phyloP scores from a whole-genome alignment of 495 filamentous ascomycete genomes.

The Extremus antarcticus region DNA sequence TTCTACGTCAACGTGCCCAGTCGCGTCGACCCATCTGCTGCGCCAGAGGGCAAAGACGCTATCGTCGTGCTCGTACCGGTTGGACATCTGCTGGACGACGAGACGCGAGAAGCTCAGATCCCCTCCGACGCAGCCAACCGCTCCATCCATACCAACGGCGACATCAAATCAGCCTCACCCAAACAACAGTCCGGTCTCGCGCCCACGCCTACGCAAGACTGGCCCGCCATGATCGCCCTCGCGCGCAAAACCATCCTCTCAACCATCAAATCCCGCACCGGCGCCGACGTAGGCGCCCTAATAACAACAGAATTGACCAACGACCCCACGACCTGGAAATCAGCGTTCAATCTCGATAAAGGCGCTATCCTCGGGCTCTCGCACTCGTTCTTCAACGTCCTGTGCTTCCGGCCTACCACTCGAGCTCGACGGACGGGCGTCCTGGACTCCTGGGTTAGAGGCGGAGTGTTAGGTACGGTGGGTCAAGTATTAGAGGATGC shows the following conservation, averaged over 20 bases:
- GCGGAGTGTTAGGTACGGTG: constrained; percentile 2
- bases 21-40: constrained; percentile 52
- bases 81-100: constrained; percentile 43
- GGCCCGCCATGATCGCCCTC: constrained; percentile 39
- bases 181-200: constrained; percentile 1
- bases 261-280: constrained; percentile 46
- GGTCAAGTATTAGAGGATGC: constrained; percentile 11
- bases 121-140: constrained; percentile 26
- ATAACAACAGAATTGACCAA: constrained; percentile 52
- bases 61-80: constrained; percentile 58
- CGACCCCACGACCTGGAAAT: constrained; percentile 49
- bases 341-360: constrained; percentile 56
- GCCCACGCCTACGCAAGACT: constrained; percentile 40
- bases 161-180: constrained; percentile 2
- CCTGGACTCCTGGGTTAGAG: constrained; percentile 9
- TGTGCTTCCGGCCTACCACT: constrained; percentile 52
- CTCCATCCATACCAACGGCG: not conserved
- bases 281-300: constrained; percentile 32
- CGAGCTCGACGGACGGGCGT: not conserved
- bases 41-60: constrained; percentile 48
- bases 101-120: constrained; percentile 11
- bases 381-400: constrained; percentile 62
- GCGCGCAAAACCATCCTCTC: constrained; percentile 43
- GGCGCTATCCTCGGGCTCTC: constrained; percentile 58
- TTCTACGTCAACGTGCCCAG: constrained; percentile 68